Evolutionary conservation across 352 stramenopile species (phyloP).

Genomic region (Phytophthora citricola): DNA sequence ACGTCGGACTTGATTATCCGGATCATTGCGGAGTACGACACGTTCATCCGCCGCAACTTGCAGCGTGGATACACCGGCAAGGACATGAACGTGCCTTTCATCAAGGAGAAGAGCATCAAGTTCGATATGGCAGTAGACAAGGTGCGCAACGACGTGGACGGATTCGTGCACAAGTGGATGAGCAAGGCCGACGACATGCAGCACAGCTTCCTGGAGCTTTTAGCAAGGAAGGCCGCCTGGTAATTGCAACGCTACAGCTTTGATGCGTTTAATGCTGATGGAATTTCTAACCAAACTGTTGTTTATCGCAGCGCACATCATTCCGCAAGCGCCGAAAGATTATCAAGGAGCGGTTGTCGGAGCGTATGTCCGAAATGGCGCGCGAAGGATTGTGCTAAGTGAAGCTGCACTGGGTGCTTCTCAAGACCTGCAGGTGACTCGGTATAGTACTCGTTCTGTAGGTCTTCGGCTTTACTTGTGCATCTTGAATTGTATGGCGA

Average conservation of each 20-base stretch:
- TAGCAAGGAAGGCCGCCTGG: constrained; percentile 75
- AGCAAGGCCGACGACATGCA: constrained; percentile 85
- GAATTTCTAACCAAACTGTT: constrained; percentile 5
- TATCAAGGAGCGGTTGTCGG: constrained; percentile 76
- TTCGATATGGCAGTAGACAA: constrained; percentile 89
- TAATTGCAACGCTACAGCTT: constrained; percentile 31
- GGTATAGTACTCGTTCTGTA: constrained; percentile 1
- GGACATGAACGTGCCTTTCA: constrained; percentile 92
- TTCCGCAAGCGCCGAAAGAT: constrained; percentile 86
- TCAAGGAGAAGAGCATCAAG: constrained; percentile 91
- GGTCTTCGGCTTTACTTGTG: constrained; percentile 26
- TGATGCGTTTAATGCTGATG: neutral
- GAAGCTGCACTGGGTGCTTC: neutral
- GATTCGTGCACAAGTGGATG: constrained; percentile 79
- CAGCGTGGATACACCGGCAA: constrained; percentile 90
- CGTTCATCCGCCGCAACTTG: constrained; percentile 91
- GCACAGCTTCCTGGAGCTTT: constrained; percentile 78
- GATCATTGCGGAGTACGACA: constrained; percentile 93
- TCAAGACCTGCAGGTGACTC: neutral
- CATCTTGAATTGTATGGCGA: constrained; percentile 34
- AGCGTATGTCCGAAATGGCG: constrained; percentile 77
- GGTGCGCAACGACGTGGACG: constrained; percentile 81
- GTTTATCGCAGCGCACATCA: constrained; percentile 58
- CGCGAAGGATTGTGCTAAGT: constrained; percentile 79
- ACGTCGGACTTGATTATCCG: constrained; percentile 92